Base-by-base conservation (phyloP, 2,329 filamentous ascomycete genomes). In the Aspergillus fumigatus region DNA sequence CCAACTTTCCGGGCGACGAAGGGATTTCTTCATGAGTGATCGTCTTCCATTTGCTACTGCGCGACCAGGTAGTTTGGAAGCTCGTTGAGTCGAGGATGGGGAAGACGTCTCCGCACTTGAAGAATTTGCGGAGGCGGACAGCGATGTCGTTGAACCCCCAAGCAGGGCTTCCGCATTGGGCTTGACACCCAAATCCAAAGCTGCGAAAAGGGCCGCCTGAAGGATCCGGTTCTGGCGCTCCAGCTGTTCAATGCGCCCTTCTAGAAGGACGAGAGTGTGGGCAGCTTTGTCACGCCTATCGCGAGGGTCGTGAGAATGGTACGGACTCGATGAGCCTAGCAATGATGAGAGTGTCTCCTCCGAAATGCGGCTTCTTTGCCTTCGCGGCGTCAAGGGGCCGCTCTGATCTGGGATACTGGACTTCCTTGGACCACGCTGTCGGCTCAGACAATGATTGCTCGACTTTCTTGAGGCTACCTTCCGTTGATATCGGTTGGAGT, bases 151-250 rank as follows among this genome's bases (percentile, higher is more conserved):
- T 26, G 62, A 63, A 2, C 65, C 65, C 11, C 63, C 59, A 11
- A 63, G 60, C 21, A 72, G 51, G 41, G 63, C 61, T 8, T 70
- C 66, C 3, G 68, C 54, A 41, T 67, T 67, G 19, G 65, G 67
- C 45, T 71, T 73, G 29, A 66, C 67, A 6, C 72, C 72, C 5
- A 70, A 70, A 52, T 76, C 72, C 27, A 77, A 61, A 5, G 74
- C 73, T 1, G 74, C 73, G 32, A 75, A 59, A 9, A 77, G 68
- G 35, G 75, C 75, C 5, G 75, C 74, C 38, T 75, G 74, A 10
- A 77, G 71, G 52, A 76, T 68, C 54, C 72, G 71, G 61, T 77
- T 77, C 51, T 77, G 75, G 14, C 71, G 73, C 55, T 77, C 74
- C 7, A 77, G 69, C 23, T 71, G 67, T 8, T 70, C 67, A 38